Evolutionary conservation across 2,329 filamentous ascomycete species (phyloP).

Genomic region (Aspergillus pseudotamarii): DNA sequence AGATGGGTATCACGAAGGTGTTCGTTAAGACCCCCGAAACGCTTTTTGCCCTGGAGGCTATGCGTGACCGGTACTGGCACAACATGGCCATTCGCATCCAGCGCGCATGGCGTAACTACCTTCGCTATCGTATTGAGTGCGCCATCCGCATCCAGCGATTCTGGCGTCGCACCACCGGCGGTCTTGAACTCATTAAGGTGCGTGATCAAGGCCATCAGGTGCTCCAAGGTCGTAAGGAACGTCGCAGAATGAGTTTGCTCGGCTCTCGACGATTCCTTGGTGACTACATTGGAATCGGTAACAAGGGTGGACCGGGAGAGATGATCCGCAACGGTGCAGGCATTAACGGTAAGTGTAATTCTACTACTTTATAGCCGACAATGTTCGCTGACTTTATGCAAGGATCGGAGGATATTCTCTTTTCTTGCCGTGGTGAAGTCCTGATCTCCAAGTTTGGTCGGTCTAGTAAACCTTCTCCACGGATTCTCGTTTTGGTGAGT

Average conservation of each 20-base stretch:
- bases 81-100: slow-evolving; percentile 99
- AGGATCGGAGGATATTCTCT: slow-evolving; percentile 70
- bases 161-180: slow-evolving; percentile 91
- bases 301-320: slow-evolving; percentile 75
- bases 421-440: slow-evolving; percentile 88
- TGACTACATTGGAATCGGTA: slow-evolving; percentile 89
- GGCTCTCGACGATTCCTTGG: slow-evolving; percentile 91
- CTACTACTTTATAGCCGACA: no score
- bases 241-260: slow-evolving; percentile 84
- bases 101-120: slow-evolving; percentile 93
- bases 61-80: slow-evolving; percentile 98
- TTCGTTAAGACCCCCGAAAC: slow-evolving; percentile 99
- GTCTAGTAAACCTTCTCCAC: slow-evolving; percentile 88
- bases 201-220: slow-evolving; percentile 85
- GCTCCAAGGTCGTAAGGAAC: slow-evolving; percentile 83
- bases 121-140: slow-evolving; percentile 88
- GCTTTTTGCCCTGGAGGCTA: slow-evolving; percentile 92
- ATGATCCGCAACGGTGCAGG: slow-evolving; percentile 76
- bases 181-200: slow-evolving; percentile 83
- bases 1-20: slow-evolving; percentile 94
- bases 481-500: slow-evolving; percentile 72
- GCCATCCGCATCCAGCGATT: slow-evolving; percentile 92
- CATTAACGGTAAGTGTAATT: slow-evolving; percentile 59
- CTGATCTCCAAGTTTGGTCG: slow-evolving; percentile 94
- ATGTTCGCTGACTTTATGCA: neutral